Base-by-base conservation (phyloP, 192 early-diverging fungal species). In the Coemansia sp. region DNA sequence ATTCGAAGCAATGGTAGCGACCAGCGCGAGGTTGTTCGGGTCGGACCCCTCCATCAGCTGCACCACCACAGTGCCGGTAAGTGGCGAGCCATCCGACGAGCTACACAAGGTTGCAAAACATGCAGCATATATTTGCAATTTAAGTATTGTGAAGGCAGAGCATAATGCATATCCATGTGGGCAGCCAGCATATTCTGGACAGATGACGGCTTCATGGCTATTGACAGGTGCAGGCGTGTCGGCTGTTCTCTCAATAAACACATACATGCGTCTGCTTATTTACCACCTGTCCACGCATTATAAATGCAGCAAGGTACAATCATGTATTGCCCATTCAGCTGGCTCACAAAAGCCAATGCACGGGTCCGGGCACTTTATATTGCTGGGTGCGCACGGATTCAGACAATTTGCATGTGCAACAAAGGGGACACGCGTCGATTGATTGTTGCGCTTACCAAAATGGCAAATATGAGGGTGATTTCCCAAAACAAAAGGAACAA, bases 41-140 rank as follows among this genome's bases (percentile, higher is more conserved):
- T 81, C 72, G 15, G 51, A 15, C 37, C 78, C 78, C 50, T 70
- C 64, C 78, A 81, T 75, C 72, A 81, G 72, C 78, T 81, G 66
- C 15, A 81, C 57, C 1, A 57, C 62, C 24, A 75, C 72, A 1
- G 64, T 69, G 59, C 72, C 78, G n/a, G 78, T 72, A 9, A 81
- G 73, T 25, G 69, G 49, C 12, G 55, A 64, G 59, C 53, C 57
- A 58, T 75, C 63, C 29, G 48, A 23, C 11, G 78, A 75, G 61
- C 76, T 79, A 79, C 62, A 70, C 15, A 19, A n/a, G 47, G 47
- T 19, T 49, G 12, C 47, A 49, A 49, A 7, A 49, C 17, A 49
- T 19, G 47, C 47, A 49, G 17, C 41, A 43, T 15, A 43, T 43
- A 43, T 43, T 11, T 43, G 17, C 47, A 49, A 49, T 49, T 19